A percentile compares a stretch with the other conserved stretches of the same genome.
Conservation (phyloP, 2,329 filamentous ascomycete genomes). For the Penicillium sp. region DNA sequence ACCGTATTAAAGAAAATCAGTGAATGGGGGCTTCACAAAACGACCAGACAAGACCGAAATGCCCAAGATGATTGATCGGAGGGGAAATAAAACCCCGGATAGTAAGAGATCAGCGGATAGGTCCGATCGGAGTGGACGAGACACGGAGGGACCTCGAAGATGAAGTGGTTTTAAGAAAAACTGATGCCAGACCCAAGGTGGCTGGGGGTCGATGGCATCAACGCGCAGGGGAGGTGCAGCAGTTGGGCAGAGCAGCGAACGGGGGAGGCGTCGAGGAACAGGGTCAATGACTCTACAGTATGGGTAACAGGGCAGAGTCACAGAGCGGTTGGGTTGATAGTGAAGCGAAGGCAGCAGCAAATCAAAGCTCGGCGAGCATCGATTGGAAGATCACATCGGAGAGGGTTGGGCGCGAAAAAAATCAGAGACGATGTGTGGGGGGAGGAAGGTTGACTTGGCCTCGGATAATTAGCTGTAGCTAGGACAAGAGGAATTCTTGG, state of each 20-base stretch:
- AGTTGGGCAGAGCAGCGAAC: slow-evolving; percentile 28
- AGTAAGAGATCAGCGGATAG: slow-evolving; percentile 13
- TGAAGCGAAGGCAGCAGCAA: slow-evolving; percentile 21
- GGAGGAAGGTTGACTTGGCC: not conserved
- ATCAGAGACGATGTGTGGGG: not conserved
- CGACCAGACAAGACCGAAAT: slow-evolving; percentile 4
- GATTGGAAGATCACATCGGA: slow-evolving; percentile 16
- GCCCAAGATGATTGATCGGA: slow-evolving; percentile 14
- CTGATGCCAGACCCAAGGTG: slow-evolving; percentile 17
- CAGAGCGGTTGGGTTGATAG: slow-evolving; percentile 20
- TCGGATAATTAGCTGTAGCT: not conserved
- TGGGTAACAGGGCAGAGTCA: slow-evolving; percentile 4
- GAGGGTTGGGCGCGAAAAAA: not conserved
- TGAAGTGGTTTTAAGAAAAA: slow-evolving; percentile 3
- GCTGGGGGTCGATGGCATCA: slow-evolving; percentile 23
- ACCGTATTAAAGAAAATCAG: not conserved
- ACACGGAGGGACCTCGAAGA: not conserved
- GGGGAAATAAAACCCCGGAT: slow-evolving; percentile 3
- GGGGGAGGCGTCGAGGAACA: slow-evolving; percentile 4
- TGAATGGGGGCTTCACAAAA: not conserved
- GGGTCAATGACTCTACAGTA: not conserved
- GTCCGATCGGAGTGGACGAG: slow-evolving; percentile 13
- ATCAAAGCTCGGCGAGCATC: slow-evolving; percentile 11
- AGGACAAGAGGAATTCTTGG: not conserved
- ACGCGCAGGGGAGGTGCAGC: slow-evolving; percentile 12